Evolutionary conservation across 495 filamentous ascomycete genomes (phyloP).

Genomic region (Tricharina praecox): DNA sequence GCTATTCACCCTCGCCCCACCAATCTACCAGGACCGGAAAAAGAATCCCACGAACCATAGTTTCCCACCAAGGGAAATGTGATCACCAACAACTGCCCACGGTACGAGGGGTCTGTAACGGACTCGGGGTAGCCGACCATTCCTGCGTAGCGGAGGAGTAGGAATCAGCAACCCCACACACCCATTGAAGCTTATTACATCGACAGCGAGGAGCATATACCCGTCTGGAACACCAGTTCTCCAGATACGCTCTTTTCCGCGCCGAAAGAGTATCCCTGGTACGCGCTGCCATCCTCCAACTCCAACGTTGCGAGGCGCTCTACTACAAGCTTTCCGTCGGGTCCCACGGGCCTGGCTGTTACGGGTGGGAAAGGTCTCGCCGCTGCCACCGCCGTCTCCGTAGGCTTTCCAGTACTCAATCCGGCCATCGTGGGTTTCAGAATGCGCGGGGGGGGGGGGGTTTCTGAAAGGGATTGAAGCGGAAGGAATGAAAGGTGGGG

Average conservation of each 20-base stretch:
- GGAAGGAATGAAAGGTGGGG: too few relatives aligned
- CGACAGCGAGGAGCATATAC: slow-evolving; percentile 7
- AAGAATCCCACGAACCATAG: slow-evolving; percentile 45
- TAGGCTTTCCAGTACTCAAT: slow-evolving; percentile 1
- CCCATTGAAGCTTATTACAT: not conserved
- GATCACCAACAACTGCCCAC: slow-evolving; percentile 77
- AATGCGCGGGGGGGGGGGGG: not conserved
- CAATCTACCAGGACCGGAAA: too few relatives aligned
- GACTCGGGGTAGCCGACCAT: slow-evolving; percentile 99
- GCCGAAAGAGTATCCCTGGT: slow-evolving; percentile 89
- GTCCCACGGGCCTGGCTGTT: slow-evolving; percentile 33
- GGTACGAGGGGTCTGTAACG: slow-evolving; percentile 82
- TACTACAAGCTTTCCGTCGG: slow-evolving; percentile 24
- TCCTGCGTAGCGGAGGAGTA: slow-evolving; percentile 37
- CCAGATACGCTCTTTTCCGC: slow-evolving; percentile 80
- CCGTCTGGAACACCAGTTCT: slow-evolving; percentile 94
- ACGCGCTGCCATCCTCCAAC: slow-evolving; percentile 72
- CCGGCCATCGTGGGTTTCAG: slow-evolving; percentile 3
- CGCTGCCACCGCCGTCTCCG: slow-evolving; percentile 8
- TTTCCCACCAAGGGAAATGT: slow-evolving; percentile 85
- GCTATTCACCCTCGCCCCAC: too few relatives aligned
- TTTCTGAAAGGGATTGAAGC: too few relatives aligned
- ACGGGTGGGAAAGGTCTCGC: slow-evolving; percentile 37
- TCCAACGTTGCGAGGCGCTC: slow-evolving; percentile 61
- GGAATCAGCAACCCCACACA: slow-evolving; percentile 1